Base-by-base conservation (phyloP, 1,139 yeast genomes). In the Sugiyamaella neomexicana region DNA sequence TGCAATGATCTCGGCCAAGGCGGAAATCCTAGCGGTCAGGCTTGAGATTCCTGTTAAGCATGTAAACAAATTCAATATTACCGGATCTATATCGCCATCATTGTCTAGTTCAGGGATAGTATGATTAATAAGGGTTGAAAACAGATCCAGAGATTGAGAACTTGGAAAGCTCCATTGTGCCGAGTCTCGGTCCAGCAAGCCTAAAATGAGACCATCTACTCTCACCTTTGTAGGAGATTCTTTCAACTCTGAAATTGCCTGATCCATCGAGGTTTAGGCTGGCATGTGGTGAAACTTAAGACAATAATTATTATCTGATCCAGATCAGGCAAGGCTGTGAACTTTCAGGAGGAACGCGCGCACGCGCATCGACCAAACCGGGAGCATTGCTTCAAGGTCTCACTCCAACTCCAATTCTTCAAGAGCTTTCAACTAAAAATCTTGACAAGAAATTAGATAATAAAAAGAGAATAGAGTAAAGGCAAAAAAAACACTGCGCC, bases 31-130 rank as follows among this genome's bases (percentile, higher is more conserved):
- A 3, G 58, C 56, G 3, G 53, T 48, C 16, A 57, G 15, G 17
- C 56, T 38, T 27, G 58, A 52, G n/a, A 61, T 41, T 2, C 63
- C 62, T 5, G 63, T 53, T 15, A 61, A 45, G 13, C 60, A 38
- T 9, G 49, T 46, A 32, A 60, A 58, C 23, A 56, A 32, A 34
- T 57, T 55, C 34, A 39, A 29, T 20, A 57, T 32, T 13, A 25
- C 17, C 7, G 44, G 32, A 25, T 38, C 37, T 7, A 50, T 45
- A 40, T 50, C 20, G 9, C 46, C 43, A 17, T 46, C 52, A 20
- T 34, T 34, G 13, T 53, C 50, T 17, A 54, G 17, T 20, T 55
- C 43, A 4, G 64, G 64, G 13, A 61, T 48, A 5, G 62, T 60
- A 15, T 55, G 46, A 47, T 56, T 58, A 10, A 61, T 55, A 17